A percentile compares a stretch with the other conserved stretches of the same genome.
Conservation (phyloP, 192 early-diverging fungal species). For the Helicostylum pulchrum region DNA sequence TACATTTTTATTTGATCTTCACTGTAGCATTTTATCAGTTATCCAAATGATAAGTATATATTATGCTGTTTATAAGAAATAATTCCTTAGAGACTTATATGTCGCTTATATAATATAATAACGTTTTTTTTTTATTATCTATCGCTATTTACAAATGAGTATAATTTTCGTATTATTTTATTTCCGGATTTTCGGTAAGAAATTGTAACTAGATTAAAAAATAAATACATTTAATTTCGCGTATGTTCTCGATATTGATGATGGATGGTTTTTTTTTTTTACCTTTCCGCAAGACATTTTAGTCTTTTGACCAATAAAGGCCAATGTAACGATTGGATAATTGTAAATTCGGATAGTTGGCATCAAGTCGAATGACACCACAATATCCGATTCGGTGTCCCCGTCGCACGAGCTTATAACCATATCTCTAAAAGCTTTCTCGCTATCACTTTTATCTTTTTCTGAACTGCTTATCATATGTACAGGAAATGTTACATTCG, state of each 20-base stretch:
- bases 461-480: conserved; percentile 31
- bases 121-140: too few species aligned
- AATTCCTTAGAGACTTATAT: too few species aligned
- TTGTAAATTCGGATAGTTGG: conserved; percentile 17
- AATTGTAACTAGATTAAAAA: background rate
- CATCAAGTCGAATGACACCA: conserved; percentile 19
- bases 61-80: too few species aligned
- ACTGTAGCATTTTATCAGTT: too few species aligned
- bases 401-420: conserved; percentile 40
- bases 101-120: too few species aligned
- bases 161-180: too few species aligned
- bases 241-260: too few species aligned
- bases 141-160: too few species aligned
- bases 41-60: too few species aligned
- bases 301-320: conserved; percentile 17
- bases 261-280: too few species aligned
- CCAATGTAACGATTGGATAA: conserved; percentile 15
- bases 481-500: conserved; percentile 44
- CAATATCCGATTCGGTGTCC: conserved; percentile 33
- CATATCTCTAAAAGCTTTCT: conserved; percentile 34
- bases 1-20: too few species aligned
- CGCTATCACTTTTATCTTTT: background rate
- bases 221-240: background rate
- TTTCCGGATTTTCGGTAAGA: too few species aligned
- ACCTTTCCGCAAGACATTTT: conserved; percentile 16